Base-by-base conservation (phyloP, 345 rosid species). In the Sapria himalayana region DNA sequence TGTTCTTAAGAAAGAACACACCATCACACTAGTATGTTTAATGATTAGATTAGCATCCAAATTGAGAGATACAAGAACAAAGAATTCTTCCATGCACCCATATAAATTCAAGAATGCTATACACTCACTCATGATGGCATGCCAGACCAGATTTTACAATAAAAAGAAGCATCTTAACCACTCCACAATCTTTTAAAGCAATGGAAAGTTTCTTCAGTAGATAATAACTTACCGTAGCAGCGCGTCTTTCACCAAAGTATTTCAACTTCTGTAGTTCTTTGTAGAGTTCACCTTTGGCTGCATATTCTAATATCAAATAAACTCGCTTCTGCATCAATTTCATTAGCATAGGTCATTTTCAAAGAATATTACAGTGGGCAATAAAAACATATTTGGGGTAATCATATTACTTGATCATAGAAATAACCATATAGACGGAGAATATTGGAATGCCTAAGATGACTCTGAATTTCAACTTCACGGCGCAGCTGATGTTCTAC, bases 401-500 rank as follows among this genome's bases (percentile, higher is more conserved):
- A n/a, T n/a, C n/a, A n/a, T n/a, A n/a, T n/a, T 37, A 89, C 98
- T 66, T 82, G 98, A 64, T 89, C 98, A 41, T 89, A 89, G 52
- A 89, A 89, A 57, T 89, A 89, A 38, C 98, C 98, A 54, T 82
- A 89, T 17, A 89, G 82, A 1, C 95, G 65, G 48, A 89, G 53
- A 7, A 89, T 89, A 29, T 82, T 89, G 21, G 98, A 81, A 57
- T 82, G 78, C 1, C 93, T 64, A 31, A 89, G 93, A 64, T 89
- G 95, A 55, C 95, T 82, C 56, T 89, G 98, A 25, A 89, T 89
- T 62, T 89, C 95, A 15, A 89, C 93, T 73, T 89, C 98, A 7
- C 95, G 68, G 5, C 93, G 74, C 4, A 89, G 86, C 63, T 82
- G 98, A 55, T 82, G 95, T 58, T 89, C 95, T 41, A 82, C 95